Percentiles rank a stretch among this genome's conserved stretches.
Evolutionary conservation across 768 basidiomycete genomes (phyloP).

Genomic region (Mycena vulgaris): DNA sequence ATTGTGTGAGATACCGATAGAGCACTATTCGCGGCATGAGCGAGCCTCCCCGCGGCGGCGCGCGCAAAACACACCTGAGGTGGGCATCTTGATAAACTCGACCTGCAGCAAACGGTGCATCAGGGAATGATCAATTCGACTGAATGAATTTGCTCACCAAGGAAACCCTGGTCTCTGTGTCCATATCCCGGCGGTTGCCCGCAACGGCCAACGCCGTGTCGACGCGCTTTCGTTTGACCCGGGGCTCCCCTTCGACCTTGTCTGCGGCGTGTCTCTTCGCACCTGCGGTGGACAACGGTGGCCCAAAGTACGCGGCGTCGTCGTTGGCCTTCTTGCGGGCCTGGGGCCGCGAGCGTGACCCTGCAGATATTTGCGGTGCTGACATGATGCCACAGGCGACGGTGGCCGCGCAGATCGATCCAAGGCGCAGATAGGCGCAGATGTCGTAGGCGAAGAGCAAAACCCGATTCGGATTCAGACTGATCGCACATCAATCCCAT

Average conservation of each 20-base stretch:
- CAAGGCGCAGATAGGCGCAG: background rate
- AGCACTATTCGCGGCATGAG: constrained; percentile 52
- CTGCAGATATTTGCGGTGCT: constrained; percentile 49
- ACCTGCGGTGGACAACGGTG: constrained; percentile 59
- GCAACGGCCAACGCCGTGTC: constrained; percentile 42
- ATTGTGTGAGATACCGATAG: constrained; percentile 81
- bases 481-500: too few species aligned
- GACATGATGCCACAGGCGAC: constrained; percentile 50
- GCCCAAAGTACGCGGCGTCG: constrained; percentile 80
- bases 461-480: too few species aligned
- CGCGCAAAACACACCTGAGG: constrained; percentile 42
- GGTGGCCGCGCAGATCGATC: background rate
- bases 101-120: constrained; percentile 61
- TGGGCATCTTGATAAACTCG: constrained; percentile 82
- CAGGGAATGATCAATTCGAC: constrained; percentile 16
- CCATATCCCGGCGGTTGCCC: constrained; percentile 51
- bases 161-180: constrained; percentile 58
- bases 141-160: constrained; percentile 51
- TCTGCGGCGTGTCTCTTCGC: constrained; percentile 79
- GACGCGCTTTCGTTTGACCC: constrained; percentile 79
- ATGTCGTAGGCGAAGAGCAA: too few species aligned
- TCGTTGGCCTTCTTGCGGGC: constrained; percentile 75
- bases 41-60: background rate
- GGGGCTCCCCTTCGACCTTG: constrained; percentile 80
- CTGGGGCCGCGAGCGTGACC: constrained; percentile 75